Evolutionary conservation across 2,329 filamentous ascomycete species (phyloP).

Genomic region (Trichoderma oligosporum): DNA sequence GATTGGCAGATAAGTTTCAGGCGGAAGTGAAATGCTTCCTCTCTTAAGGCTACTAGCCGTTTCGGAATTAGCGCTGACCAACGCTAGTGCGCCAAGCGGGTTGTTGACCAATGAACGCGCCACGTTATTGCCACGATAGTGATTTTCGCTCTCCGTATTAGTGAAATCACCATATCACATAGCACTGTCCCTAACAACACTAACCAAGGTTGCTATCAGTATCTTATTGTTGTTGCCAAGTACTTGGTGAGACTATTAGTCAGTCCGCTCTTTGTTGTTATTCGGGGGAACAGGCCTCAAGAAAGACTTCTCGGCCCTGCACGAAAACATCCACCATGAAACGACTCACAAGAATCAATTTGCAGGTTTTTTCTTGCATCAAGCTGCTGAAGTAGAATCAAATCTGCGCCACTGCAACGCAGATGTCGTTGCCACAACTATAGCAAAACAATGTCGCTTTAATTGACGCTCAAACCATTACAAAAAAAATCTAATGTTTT

Average conservation of each 20-base stretch:
- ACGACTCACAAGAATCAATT: background rate
- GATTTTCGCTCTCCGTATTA: background rate
- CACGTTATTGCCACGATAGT: constrained; percentile 18
- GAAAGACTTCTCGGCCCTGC: too few species aligned
- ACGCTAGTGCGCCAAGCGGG: constrained; percentile 22
- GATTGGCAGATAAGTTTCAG: constrained; percentile 33
- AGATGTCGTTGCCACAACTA: background rate
- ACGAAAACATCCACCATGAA: background rate
- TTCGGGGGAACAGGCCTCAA: too few species aligned
- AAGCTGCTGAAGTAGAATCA: background rate
- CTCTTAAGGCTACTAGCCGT: constrained; percentile 24
- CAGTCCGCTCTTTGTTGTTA: background rate
- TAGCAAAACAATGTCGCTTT: background rate
- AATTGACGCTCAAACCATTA: background rate
- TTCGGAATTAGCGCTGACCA: constrained; percentile 29
- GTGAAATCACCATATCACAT: background rate
- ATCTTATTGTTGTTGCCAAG: background rate
- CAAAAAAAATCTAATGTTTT: background rate
- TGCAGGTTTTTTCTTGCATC: background rate
- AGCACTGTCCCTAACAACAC: background rate
- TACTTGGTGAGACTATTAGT: background rate
- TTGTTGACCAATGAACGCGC: constrained; percentile 26
- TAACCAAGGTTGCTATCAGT: background rate
- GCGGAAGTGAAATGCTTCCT: constrained; percentile 28
- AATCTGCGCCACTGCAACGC: too few species aligned